phyloP scores from a whole-genome alignment of 148 eudicot species.

The Gaultheria prostrata region DNA sequence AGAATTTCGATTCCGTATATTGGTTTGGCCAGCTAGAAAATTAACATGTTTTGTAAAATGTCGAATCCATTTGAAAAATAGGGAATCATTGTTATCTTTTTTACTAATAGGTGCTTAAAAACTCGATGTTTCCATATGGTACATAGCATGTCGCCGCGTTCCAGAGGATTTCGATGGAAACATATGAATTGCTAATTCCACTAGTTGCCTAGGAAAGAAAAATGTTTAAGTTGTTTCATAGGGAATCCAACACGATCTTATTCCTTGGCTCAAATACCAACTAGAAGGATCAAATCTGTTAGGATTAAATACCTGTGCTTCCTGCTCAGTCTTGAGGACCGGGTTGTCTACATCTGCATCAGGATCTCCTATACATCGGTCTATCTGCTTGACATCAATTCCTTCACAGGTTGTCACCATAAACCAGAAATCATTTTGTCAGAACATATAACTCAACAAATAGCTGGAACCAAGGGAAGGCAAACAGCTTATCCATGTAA shows the following conservation, averaged over 20 bases:
- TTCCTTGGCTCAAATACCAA: not conserved
- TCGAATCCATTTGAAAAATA: not conserved
- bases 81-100: not conserved
- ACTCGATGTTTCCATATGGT: not conserved
- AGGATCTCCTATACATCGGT: constrained; percentile 43
- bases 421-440: not conserved
- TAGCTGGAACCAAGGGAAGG: not conserved
- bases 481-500: constrained; percentile 1
- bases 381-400: constrained; percentile 35
- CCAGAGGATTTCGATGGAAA: not conserved
- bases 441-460: constrained; percentile 2
- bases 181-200: not conserved
- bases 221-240: not conserved
- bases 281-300: not conserved
- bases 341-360: constrained; percentile 39
- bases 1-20: not conserved
- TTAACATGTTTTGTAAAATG: not conserved
- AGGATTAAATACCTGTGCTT: constrained; percentile 33
- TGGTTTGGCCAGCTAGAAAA: not conserved
- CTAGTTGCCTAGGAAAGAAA: not conserved
- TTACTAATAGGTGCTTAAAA: not conserved
- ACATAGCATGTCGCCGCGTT: not conserved
- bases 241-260: not conserved
- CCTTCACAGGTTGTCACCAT: constrained; percentile 18
- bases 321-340: constrained; percentile 44